Evolutionary conservation across 306 rosid species (phyloP).

Genomic region (Prunus mongolica): DNA sequence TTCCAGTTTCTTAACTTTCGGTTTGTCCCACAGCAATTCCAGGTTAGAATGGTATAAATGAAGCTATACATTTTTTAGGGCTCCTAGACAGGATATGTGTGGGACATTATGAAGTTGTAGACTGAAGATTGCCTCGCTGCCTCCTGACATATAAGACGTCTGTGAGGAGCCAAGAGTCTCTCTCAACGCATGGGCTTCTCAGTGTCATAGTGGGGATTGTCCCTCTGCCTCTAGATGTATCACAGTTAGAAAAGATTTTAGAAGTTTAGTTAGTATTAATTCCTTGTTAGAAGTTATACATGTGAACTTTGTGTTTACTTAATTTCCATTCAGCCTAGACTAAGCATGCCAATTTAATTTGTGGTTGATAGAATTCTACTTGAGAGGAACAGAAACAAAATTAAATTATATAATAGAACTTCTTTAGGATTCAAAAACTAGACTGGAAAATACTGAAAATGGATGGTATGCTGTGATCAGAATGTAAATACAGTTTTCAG

Average conservation of each 20-base stretch:
- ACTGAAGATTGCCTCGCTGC: not conserved
- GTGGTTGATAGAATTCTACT: not conserved
- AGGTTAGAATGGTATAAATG: constrained; percentile 49
- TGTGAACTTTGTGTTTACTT: not conserved
- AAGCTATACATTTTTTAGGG: not conserved
- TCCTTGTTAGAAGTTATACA: not conserved
- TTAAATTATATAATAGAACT: not conserved
- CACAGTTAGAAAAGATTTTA: not conserved
- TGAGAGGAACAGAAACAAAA: not conserved
- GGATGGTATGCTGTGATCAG: not conserved
- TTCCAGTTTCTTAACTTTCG: constrained; percentile 94
- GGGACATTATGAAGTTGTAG: not conserved
- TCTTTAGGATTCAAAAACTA: not conserved
- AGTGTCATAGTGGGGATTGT: not conserved
- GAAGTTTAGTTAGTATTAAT: not conserved
- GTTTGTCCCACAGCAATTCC: constrained; percentile 95
- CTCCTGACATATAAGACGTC: not conserved
- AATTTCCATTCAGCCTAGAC: not conserved
- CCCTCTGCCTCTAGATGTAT: not conserved
- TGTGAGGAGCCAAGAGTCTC: constrained; percentile 1
- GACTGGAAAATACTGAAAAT: not conserved
- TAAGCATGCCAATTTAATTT: not conserved
- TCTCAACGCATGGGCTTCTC: not conserved
- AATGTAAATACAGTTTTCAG: not conserved
- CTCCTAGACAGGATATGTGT: not conserved